Percentiles rank a stretch among this genome's conserved stretches.
phyloP scores from a whole-genome alignment of 306 rosid species.

The Trifolium pratense region DNA sequence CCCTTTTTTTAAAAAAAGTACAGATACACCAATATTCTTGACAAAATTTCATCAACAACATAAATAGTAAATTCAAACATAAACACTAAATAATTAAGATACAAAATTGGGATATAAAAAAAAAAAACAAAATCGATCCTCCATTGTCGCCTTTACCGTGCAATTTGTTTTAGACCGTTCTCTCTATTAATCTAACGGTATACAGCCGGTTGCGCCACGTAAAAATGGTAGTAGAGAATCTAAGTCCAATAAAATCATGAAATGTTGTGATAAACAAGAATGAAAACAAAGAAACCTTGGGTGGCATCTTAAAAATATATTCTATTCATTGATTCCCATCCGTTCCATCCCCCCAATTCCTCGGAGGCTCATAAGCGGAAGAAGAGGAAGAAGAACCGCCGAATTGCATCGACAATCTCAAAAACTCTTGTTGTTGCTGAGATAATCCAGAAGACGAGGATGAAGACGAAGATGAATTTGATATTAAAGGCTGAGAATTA shows the following conservation, averaged over 20 bases:
- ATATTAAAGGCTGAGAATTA: not conserved
- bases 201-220: not conserved
- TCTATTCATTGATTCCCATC: constrained; percentile 36
- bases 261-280: constrained; percentile 2
- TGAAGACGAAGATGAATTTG: constrained; percentile 19
- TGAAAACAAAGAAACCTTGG: not conserved
- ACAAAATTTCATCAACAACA: constrained; percentile 34
- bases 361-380: constrained; percentile 35
- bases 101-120: not conserved
- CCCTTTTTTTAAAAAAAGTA: not conserved
- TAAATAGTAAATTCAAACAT: not conserved
- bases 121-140: not conserved
- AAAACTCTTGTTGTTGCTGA: constrained; percentile 47
- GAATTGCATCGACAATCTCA: constrained; percentile 47
- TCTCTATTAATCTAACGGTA: not conserved
- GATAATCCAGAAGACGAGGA: constrained; percentile 42
- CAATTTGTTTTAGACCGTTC: not conserved
- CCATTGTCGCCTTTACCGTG: too few relatives aligned
- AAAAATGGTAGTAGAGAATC: not conserved
- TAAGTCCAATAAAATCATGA: constrained; percentile 1
- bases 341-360: constrained; percentile 46
- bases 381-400: constrained; percentile 56
- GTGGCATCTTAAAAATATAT: not conserved
- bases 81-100: not conserved
- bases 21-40: not conserved